Evolutionary conservation across 1,284 basidiomycete genomes (phyloP).

Genomic region (Entoloma clypeatum): DNA sequence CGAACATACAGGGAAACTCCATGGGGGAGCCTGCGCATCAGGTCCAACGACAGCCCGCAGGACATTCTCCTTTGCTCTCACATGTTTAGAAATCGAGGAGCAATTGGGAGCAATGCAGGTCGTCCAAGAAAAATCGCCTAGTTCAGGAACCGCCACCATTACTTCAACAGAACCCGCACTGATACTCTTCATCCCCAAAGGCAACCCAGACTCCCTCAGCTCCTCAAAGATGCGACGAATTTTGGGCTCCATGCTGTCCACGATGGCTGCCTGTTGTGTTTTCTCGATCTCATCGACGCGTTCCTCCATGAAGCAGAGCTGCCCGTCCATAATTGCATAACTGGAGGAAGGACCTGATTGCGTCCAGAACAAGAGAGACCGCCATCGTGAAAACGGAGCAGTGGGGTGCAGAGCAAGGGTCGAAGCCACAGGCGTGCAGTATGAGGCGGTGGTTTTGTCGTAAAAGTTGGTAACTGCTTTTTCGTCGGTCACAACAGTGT

Average conservation of each 20-base stretch:
- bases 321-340: conserved; percentile 13
- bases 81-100: neutral
- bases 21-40: too few relatives aligned
- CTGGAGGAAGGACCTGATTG: conserved; percentile 3
- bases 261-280: too few relatives aligned
- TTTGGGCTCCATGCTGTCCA: neutral
- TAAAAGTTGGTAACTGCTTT: conserved; percentile 12
- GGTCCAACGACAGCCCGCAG: too few relatives aligned
- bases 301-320: conserved; percentile 5
- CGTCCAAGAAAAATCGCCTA: too few relatives aligned
- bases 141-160: conserved; percentile 3
- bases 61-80: neutral
- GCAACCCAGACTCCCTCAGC: neutral
- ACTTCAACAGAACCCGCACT: conserved; percentile 6
- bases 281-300: neutral
- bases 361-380: conserved; percentile 11
- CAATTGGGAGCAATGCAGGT: neutral
- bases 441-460: conserved; percentile 13
- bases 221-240: too few relatives aligned
- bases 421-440: conserved; percentile 13
- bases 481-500: conserved; percentile 5
- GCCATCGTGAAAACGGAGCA: conserved; percentile 5
- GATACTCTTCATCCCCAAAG: conserved; percentile 7
- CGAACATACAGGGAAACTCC: too few relatives aligned
- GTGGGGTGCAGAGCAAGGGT: conserved; percentile 13